A percentile compares a stretch with the other conserved stretches of the same genome.
These are phyloP conservation scores for Aspergillus saccharolyticus DNA, from an alignment of 495 filamentous ascomycete genomes.

Conservation along the genomic window DNA sequence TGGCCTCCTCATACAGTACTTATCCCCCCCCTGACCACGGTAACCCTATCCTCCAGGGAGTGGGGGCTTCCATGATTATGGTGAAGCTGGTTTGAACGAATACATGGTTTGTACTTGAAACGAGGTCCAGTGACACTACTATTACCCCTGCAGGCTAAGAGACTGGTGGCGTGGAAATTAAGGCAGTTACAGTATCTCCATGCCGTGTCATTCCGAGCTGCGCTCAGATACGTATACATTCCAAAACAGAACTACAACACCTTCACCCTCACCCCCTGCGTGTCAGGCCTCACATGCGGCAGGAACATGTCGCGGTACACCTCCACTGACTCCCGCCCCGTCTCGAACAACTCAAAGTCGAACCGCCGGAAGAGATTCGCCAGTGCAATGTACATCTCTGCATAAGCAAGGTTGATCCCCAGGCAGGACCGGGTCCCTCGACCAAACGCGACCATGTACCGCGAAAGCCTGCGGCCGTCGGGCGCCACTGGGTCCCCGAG, in stretches of 20 bases:
- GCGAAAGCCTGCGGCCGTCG: slow-evolving; percentile 16
- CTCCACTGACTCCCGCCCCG: slow-evolving; percentile 2
- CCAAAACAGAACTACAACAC: background rate
- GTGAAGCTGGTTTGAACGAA: background rate
- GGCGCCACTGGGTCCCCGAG: slow-evolving; percentile 15
- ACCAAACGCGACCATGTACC: slow-evolving; percentile 28
- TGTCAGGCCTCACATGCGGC: slow-evolving; percentile 9
- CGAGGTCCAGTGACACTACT: too few species aligned
- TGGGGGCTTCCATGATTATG: background rate
- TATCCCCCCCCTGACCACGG: too few species aligned
- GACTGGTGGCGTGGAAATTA: too few species aligned
- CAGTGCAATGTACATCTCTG: slow-evolving; percentile 42
- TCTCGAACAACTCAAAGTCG: slow-evolving; percentile 19
- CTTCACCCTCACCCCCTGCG: slow-evolving; percentile 11
- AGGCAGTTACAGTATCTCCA: too few species aligned
- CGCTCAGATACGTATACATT: background rate
- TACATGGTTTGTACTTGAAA: too few species aligned
- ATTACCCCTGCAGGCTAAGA: too few species aligned
- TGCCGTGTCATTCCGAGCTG: background rate
- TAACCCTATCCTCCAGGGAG: too few species aligned
- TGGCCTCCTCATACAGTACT: too few species aligned
- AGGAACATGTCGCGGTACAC: slow-evolving; percentile 11
- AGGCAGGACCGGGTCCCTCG: slow-evolving; percentile 31
- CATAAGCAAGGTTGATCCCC: slow-evolving; percentile 39
- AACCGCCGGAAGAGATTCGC: slow-evolving; percentile 41